Conservation (phyloP, 163 green algal genomes). For the Chloromonas sp. region DNA sequence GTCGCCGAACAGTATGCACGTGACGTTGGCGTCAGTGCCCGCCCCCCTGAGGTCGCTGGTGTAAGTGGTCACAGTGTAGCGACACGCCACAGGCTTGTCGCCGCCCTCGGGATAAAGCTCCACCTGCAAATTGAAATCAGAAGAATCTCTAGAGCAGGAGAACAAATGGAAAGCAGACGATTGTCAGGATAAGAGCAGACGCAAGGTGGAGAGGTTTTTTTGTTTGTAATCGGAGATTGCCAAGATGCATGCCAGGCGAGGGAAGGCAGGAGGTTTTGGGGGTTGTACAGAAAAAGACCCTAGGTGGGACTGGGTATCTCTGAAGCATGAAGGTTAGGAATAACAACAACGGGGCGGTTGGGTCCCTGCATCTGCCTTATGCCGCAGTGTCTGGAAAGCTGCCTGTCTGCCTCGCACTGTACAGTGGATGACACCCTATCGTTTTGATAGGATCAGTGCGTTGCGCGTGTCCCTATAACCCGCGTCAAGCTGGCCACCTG, state of each 20-base stretch:
- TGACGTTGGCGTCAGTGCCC: slow-evolving; percentile 59
- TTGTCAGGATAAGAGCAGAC: neutral
- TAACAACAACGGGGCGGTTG: no score
- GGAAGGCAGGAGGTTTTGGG: neutral
- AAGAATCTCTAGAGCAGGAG: neutral
- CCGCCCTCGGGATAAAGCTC: neutral
- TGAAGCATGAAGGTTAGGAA: no score
- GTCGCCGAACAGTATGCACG: slow-evolving; percentile 51
- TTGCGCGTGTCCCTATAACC: no score
- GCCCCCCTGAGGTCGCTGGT: slow-evolving; percentile 23
- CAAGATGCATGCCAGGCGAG: neutral
- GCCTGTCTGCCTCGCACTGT: no score
- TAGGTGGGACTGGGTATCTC: no score
- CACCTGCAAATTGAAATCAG: neutral
- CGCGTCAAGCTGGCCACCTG: no score
- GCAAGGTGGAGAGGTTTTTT: neutral
- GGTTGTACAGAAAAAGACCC: neutral
- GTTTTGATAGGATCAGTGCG: no score
- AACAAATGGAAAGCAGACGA: neutral
- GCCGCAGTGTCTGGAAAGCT: no score
- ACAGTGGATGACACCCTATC: no score
- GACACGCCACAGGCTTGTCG: neutral
- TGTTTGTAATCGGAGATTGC: neutral
- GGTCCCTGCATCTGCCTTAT: no score
- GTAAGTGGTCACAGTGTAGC: neutral